These are phyloP conservation scores for Alternaria sp. DNA, from an alignment of 2,329 filamentous ascomycete species.

Conservation along the genomic window DNA sequence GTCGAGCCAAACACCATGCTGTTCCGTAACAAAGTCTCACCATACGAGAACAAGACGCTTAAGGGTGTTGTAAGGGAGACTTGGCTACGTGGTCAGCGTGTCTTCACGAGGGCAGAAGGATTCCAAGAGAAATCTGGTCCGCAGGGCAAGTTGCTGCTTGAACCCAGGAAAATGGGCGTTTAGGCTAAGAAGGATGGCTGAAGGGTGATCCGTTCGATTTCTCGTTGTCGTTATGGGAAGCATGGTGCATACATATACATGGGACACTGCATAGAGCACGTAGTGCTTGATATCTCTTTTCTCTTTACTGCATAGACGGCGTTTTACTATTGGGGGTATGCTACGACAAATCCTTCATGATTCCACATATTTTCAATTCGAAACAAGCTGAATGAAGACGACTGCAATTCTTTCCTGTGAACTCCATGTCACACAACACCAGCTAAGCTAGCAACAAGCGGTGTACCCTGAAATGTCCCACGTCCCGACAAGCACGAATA, in stretches of 20 bases:
- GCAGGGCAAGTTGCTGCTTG: constrained; percentile 60
- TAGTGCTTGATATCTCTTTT: background rate
- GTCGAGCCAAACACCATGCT: constrained; percentile 79
- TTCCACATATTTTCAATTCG: background rate
- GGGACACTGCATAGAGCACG: background rate
- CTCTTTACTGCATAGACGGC: constrained; percentile 8
- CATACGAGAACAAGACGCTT: constrained; percentile 84
- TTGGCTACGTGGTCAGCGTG: constrained; percentile 78
- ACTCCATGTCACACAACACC: background rate
- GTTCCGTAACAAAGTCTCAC: constrained; percentile 91
- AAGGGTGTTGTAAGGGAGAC: constrained; percentile 83
- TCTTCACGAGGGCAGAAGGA: constrained; percentile 73
- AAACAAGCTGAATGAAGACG: background rate
- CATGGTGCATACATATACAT: background rate
- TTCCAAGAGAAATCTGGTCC: constrained; percentile 68
- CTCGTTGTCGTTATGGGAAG: background rate
- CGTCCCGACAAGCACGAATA: background rate
- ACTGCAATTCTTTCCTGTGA: background rate
- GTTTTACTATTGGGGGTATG: background rate
- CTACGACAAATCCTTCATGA: background rate
- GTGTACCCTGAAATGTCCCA: background rate
- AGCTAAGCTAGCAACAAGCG: background rate
- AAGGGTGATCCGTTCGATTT: background rate
- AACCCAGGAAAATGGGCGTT: constrained; percentile 51
- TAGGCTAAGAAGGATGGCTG: background rate